These are phyloP conservation scores for Fraxinus greggii DNA, from an alignment of 305 asterid species.

Conservation along the genomic window DNA sequence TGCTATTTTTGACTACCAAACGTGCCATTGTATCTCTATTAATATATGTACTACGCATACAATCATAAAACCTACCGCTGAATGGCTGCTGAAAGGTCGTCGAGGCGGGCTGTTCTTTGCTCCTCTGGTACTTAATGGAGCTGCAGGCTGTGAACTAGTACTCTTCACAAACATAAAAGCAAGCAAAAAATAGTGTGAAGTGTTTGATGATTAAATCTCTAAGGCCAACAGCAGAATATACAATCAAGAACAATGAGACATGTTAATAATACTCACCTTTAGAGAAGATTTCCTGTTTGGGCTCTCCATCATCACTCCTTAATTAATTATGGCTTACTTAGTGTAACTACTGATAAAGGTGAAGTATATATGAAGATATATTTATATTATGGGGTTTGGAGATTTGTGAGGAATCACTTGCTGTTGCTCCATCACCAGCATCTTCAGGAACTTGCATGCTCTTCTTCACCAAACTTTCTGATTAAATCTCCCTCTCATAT, in stretches of 20 bases:
- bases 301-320: constrained; percentile 42
- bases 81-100: constrained; percentile 37
- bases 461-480: constrained; percentile 57
- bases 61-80: constrained; percentile 37
- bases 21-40: neutral
- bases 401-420: constrained; percentile 41
- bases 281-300: constrained; percentile 48
- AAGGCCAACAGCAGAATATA: neutral
- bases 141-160: constrained; percentile 27
- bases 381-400: constrained; percentile 34
- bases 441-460: constrained; percentile 23
- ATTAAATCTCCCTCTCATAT: constrained; percentile 52
- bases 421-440: constrained; percentile 54
- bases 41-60: neutral
- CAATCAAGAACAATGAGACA: neutral
- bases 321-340: constrained; percentile 12
- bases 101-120: constrained; percentile 33
- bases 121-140: constrained; percentile 27
- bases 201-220: neutral
- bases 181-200: neutral
- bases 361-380: constrained; percentile 30
- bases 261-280: constrained; percentile 38
- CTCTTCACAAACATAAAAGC: constrained; percentile 30
- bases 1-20: neutral
- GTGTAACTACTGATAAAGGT: constrained; percentile 21